These are phyloP conservation scores for Arbutus unedo DNA, from an alignment of 148 eudicot genomes.

Conservation along the genomic window DNA sequence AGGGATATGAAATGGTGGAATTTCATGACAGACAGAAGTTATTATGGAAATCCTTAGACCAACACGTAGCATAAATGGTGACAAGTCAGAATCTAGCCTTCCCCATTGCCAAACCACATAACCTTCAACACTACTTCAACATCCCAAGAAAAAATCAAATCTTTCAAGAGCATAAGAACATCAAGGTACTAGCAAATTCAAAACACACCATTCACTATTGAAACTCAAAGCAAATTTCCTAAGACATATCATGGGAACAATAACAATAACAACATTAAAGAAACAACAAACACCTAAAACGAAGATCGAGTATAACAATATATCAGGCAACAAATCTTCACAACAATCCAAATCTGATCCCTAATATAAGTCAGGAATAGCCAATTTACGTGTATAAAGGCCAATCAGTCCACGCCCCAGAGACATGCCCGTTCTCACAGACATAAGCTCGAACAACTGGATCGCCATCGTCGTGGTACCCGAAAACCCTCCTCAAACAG, in stretches of 20 bases:
- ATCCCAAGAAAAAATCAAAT: background rate
- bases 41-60: too few relatives aligned
- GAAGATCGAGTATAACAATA: background rate
- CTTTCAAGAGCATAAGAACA: background rate
- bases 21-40: too few relatives aligned
- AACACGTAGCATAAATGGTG: too few relatives aligned
- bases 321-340: background rate
- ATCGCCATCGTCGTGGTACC: slow-evolving; percentile 89
- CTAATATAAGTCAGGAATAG: background rate
- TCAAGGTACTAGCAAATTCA: background rate
- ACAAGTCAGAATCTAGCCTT: background rate
- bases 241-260: background rate
- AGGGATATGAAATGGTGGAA: too few relatives aligned
- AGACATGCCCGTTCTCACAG: slow-evolving; percentile 97
- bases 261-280: background rate
- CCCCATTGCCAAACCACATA: background rate
- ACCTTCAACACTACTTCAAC: background rate
- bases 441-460: slow-evolving; percentile 93
- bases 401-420: slow-evolving; percentile 96
- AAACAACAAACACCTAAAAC: background rate
- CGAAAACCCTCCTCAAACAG: slow-evolving; percentile 80
- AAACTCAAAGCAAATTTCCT: background rate
- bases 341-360: background rate
- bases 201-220: background rate
- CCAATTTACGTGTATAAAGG: slow-evolving; percentile 55